These are phyloP conservation scores for Auricularia sp. DNA, from an alignment of 768 basidiomycete species.

Conservation along the genomic window DNA sequence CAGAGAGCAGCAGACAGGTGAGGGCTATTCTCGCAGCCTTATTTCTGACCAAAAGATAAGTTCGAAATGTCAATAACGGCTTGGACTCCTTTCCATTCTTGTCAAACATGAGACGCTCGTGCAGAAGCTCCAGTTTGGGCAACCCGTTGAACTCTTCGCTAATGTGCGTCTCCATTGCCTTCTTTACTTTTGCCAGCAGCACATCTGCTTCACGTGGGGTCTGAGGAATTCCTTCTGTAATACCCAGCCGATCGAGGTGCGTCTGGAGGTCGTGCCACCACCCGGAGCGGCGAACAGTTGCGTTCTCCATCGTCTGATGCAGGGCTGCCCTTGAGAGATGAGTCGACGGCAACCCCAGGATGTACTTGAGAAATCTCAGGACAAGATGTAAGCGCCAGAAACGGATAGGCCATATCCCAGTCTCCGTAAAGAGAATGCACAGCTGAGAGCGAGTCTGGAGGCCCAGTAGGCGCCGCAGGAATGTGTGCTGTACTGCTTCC, in stretches of 20 bases:
- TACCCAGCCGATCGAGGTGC: not conserved
- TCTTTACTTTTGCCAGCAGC: not conserved
- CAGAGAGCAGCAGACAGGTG: constrained; percentile 8
- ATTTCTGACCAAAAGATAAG: constrained; percentile 9
- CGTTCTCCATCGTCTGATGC: not conserved
- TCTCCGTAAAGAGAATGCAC: too few relatives aligned
- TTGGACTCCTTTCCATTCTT: not conserved
- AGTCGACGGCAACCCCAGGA: not conserved
- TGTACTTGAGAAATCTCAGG: constrained; percentile 1
- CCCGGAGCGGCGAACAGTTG: not conserved
- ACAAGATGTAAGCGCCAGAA: too few relatives aligned
- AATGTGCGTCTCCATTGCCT: not conserved
- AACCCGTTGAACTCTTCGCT: not conserved
- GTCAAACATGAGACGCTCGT: not conserved
- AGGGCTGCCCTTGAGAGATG: not conserved
- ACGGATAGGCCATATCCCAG: too few relatives aligned
- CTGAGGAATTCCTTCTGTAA: not conserved
- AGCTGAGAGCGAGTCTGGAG: too few relatives aligned
- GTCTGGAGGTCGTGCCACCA: not conserved
- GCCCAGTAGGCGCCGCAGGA: too few relatives aligned
- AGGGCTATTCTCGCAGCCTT: constrained; percentile 8
- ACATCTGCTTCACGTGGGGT: not conserved
- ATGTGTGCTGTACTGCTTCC: too few relatives aligned
- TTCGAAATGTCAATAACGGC: constrained; percentile 3
- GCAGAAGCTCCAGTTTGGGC: constrained; percentile 8